phyloP scores from a whole-genome alignment of 2,329 filamentous ascomycete genomes.

The Daldinia eschscholtzii region DNA sequence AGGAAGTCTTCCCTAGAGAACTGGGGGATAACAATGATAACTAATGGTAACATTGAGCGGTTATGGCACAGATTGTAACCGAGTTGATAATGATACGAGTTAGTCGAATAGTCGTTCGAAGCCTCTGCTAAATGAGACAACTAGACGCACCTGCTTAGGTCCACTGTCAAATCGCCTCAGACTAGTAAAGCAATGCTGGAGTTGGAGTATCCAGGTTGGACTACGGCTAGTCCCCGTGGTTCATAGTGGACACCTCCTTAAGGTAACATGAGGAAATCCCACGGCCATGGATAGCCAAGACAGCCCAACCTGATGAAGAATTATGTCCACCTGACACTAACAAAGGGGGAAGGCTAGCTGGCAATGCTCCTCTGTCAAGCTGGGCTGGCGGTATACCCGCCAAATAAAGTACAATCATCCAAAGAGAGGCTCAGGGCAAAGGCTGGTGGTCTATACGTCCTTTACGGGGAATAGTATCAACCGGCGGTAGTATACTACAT shows the following conservation, averaged over 20 bases:
- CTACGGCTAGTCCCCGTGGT: background rate
- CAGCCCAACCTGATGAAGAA: constrained; percentile 3
- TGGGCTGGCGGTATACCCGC: background rate
- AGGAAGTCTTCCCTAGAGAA: background rate
- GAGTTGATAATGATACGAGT: constrained; percentile 9
- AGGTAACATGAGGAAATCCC: constrained; percentile 6
- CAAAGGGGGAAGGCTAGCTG: background rate
- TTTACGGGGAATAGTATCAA: background rate
- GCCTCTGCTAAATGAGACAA: constrained; percentile 2
- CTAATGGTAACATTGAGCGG: background rate
- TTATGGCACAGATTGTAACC: constrained; percentile 14
- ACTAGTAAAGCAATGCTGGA: background rate
- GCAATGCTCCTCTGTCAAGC: background rate
- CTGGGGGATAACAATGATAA: background rate
- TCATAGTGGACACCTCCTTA: background rate
- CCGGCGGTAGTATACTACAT: background rate
- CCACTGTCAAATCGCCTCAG: background rate
- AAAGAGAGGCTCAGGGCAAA: background rate
- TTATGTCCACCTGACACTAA: background rate
- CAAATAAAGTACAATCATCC: background rate
- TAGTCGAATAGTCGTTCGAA: background rate
- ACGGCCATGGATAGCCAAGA: background rate
- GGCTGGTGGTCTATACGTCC: background rate
- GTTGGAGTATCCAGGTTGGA: background rate
- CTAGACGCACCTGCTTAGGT: constrained; percentile 5